Evolutionary conservation across 306 rosid genomes (phyloP), one percentile per base, ranked within the genome.

Genomic region (Pterocarpus macrocarpus): DNA sequence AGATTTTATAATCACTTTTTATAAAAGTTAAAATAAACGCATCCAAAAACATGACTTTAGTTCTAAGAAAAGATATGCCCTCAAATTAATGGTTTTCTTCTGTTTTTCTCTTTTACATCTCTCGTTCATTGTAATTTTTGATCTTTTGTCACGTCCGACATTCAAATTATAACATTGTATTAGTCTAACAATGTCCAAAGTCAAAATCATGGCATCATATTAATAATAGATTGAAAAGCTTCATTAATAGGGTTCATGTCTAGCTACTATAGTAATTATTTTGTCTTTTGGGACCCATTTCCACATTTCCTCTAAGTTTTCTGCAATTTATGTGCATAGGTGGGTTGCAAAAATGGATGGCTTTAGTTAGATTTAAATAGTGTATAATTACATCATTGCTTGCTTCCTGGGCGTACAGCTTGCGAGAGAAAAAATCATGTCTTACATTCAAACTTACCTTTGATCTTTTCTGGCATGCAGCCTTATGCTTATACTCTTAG

Each of bases 381-480:
- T 12, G 16, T 52, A 52, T 55, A 55, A 55, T 55, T 55, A 5
- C 8, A 52, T 77, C 38, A 65, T 64, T 38, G 67, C 33, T 77
- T 11, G 55, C 55, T 52, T 36, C 53, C 34, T 49, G 80, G 45
- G 70, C 22, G 67, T 73, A 43, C 36, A 38, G 8, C 39, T 58
- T 14, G 74, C 50, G 47, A 64, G 5, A 50, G 61, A 63, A 64
- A 22, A 47, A 65, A 80, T 80, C 68, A 80, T 30, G 82, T 43
- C 57, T 70, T 71, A 22, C 43, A 17, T 70, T 59, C 44, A 77
- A 66, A 45, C 81, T 35, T 76, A 64, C 22, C 80, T 76, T 62
- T 49, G 9, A 78, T 71, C 83, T 71, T 80, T 79, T 13, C 8
- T 45, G 77, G 69, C 64, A 79, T 79, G 77, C 56, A 61, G 41